Evolutionary conservation across 768 basidiomycete species (phyloP).

Genomic region (Termitomyces sp.): DNA sequence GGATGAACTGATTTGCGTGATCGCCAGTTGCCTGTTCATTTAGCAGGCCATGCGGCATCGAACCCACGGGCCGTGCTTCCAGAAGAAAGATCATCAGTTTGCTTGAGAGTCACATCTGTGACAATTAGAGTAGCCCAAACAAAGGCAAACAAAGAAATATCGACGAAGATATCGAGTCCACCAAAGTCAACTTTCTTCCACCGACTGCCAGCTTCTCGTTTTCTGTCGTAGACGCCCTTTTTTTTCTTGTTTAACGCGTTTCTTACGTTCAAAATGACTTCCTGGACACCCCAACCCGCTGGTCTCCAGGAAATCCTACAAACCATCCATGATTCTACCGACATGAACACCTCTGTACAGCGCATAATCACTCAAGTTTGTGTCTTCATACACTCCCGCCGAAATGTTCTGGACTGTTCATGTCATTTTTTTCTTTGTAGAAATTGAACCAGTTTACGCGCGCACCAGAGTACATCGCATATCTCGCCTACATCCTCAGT

Average conservation of each 20-base stretch:
- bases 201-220: constrained; percentile 21
- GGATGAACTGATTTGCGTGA: background rate
- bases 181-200: constrained; percentile 10
- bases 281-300: constrained; percentile 82
- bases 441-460: constrained; percentile 87
- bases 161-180: constrained; percentile 18
- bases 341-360: constrained; percentile 73
- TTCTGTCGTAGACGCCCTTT: constrained; percentile 16
- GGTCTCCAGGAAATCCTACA: constrained; percentile 90
- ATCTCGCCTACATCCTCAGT: constrained; percentile 92
- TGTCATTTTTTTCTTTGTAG: constrained; percentile 32
- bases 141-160: constrained; percentile 21
- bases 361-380: constrained; percentile 78
- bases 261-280: constrained; percentile 47
- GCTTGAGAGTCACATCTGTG: constrained; percentile 15
- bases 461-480: constrained; percentile 91
- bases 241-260: constrained; percentile 33
- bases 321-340: constrained; percentile 89
- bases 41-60: background rate
- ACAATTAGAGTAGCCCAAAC: constrained; percentile 10
- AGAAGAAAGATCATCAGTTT: constrained; percentile 11
- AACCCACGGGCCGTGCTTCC: constrained; percentile 3
- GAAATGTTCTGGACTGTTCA: constrained; percentile 19
- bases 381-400: constrained; percentile 15
- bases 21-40: background rate